A percentile compares a stretch with the other conserved stretches of the same genome.
Evolutionary conservation across 169 alveolate genomes (phyloP).

Genomic region (Plasmodium cynomolgi): DNA sequence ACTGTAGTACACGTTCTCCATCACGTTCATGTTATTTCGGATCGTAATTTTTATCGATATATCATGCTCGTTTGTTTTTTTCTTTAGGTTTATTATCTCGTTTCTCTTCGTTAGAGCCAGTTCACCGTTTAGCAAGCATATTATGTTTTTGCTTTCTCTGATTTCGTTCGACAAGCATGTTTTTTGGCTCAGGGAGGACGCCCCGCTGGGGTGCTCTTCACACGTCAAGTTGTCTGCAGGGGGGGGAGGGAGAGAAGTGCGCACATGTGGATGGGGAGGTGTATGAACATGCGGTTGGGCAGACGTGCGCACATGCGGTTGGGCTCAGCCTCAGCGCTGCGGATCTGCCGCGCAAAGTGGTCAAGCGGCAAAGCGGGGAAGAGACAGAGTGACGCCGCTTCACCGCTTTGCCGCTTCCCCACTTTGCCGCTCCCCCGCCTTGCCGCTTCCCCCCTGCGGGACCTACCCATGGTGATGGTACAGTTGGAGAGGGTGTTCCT

Average conservation of each 20-base stretch:
- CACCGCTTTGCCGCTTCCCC: neutral
- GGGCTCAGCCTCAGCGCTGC: no score
- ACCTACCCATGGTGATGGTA: slow-evolving; percentile 10
- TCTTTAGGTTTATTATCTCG: slow-evolving; percentile 30
- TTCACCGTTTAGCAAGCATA: slow-evolving; percentile 28
- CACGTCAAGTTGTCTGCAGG: slow-evolving; percentile 9
- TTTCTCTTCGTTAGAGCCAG: slow-evolving; percentile 54
- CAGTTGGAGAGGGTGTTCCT: slow-evolving; percentile 13
- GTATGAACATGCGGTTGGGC: neutral
- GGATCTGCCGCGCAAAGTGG: no score
- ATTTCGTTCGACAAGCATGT: neutral
- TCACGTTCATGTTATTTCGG: slow-evolving; percentile 50
- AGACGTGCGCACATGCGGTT: no score
- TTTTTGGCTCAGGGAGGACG: slow-evolving; percentile 28
- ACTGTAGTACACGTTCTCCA: slow-evolving; percentile 44
- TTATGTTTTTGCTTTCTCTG: slow-evolving; percentile 33
- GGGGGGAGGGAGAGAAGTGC: neutral
- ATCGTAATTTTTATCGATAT: slow-evolving; percentile 44
- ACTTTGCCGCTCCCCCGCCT: no score
- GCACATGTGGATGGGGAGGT: neutral
- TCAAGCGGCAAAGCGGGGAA: neutral
- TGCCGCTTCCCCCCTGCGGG: no score
- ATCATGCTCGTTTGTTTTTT: slow-evolving; percentile 9
- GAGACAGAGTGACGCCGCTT: neutral
- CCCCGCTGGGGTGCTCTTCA: slow-evolving; percentile 23